These are phyloP conservation scores for Medicago ruthenica DNA, from an alignment of 306 rosid species.

Conservation along the genomic window DNA sequence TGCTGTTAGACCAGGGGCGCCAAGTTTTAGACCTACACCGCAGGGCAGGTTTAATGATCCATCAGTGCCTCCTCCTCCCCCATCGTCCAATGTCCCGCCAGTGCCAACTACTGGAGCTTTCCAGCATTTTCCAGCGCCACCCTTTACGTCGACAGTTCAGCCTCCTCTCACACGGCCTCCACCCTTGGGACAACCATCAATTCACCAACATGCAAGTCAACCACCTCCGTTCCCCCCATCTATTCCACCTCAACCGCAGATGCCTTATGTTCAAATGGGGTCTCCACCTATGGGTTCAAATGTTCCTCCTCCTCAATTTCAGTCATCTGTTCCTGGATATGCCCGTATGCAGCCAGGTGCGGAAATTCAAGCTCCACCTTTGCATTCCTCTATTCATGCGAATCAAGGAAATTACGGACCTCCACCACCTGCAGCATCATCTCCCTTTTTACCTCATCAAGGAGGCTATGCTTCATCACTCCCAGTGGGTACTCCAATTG, in stretches of 20 bases:
- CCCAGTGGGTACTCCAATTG: slow-evolving; percentile 63
- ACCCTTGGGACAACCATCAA: slow-evolving; percentile 58
- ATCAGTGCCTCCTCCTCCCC: slow-evolving; percentile 73
- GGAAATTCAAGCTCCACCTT: slow-evolving; percentile 62
- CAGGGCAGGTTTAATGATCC: slow-evolving; percentile 79
- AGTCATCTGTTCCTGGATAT: slow-evolving; percentile 78
- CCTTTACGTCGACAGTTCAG: slow-evolving; percentile 55
- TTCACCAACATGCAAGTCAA: slow-evolving; percentile 59
- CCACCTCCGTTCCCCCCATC: slow-evolving; percentile 54
- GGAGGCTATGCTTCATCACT: slow-evolving; percentile 70
- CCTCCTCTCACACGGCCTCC: slow-evolving; percentile 53
- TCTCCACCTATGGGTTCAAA: slow-evolving; percentile 53
- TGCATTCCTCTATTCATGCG: slow-evolving; percentile 60
- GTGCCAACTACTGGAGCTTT: slow-evolving; percentile 46
- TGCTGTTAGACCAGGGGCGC: slow-evolving; percentile 56
- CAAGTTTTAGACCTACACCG: slow-evolving; percentile 68
- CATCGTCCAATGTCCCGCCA: slow-evolving; percentile 58
- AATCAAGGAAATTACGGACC: slow-evolving; percentile 66
- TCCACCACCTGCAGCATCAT: slow-evolving; percentile 50
- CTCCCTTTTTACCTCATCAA: slow-evolving; percentile 66
- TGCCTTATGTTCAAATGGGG: slow-evolving; percentile 74
- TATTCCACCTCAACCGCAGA: slow-evolving; percentile 55
- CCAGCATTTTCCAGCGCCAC: slow-evolving; percentile 69
- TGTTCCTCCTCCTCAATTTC: slow-evolving; percentile 59
- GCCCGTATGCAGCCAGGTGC: slow-evolving; percentile 58